Evolutionary conservation across 495 filamentous ascomycete species (phyloP).

Genomic region (Pseudevernia furfuracea): DNA sequence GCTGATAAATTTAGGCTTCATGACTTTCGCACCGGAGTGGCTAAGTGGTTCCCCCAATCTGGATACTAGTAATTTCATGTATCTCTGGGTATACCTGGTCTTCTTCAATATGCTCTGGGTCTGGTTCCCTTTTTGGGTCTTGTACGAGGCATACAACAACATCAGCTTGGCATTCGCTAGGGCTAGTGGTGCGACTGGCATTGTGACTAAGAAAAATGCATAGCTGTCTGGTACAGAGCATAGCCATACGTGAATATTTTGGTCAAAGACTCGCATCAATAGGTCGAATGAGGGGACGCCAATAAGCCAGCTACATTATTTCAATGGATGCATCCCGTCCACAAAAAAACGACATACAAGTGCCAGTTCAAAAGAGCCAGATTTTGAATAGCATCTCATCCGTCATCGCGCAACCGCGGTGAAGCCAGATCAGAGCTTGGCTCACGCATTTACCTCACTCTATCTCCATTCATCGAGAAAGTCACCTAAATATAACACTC

Average conservation of each 20-base stretch:
- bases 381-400: background rate
- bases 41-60: slow-evolving; percentile 67
- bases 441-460: too few species aligned
- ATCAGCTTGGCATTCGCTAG: slow-evolving; percentile 49
- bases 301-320: background rate
- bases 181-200: background rate
- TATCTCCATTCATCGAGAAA: background rate
- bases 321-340: background rate
- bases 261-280: background rate
- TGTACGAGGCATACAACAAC: slow-evolving; percentile 58
- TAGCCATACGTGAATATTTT: background rate
- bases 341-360: background rate
- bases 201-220: slow-evolving; percentile 12
- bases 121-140: slow-evolving; percentile 62
- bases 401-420: background rate
- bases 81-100: slow-evolving; percentile 75
- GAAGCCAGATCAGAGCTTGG: background rate
- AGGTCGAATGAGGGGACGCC: background rate
- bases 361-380: background rate
- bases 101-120: slow-evolving; percentile 74
- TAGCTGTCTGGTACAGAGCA: background rate
- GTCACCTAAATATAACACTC: background rate
- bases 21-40: slow-evolving; percentile 97
- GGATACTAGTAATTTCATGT: slow-evolving; percentile 76
- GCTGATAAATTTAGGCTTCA: slow-evolving; percentile 52